Evolutionary conservation across 495 filamentous ascomycete genomes (phyloP), one percentile per base, ranked within the genome.

Genomic region (Podospora pseudocomata): DNA sequence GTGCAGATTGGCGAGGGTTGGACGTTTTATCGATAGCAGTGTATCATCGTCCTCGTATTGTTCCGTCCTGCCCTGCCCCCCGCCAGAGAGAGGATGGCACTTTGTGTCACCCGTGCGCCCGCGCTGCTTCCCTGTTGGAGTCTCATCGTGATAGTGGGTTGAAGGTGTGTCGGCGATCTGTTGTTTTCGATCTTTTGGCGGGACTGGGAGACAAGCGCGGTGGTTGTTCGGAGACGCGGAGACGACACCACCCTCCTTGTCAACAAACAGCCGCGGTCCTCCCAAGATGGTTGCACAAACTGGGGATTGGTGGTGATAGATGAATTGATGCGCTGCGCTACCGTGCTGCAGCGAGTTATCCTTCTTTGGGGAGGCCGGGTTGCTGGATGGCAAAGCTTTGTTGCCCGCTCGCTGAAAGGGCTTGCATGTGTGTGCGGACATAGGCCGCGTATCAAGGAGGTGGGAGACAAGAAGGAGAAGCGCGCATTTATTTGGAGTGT

Each of bases 21-120:
- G 55, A 58, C 5, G 23, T 58, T 26, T 58, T 26, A 26, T 58
- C 55, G 55, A 58, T 58, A 58, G 55, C 55, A 26, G 23, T 58
- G 55, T 58, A 58, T 58, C 55, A 58, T 58, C 11, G 18, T 26
- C 55, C 55, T 58, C 55, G 55, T 58, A 58, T 58, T 58, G 55
- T 58, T 58, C 5, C 18, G n/a, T 58, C 5, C 55, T n/a, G 55
- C 23, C 18, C 18, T 32, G 30, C 3, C 30, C 30, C 30, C 30
- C 30, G 4, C 55, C 55, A 23, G n/a, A 1, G 23, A 32, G 30
- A 7, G 30, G 30, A 32, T 32, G 23, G 23, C 23, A 7, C 20
- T 49, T 49, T 49, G 9, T 49, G 9, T 58, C 18, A 58, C 55
- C 55, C 55, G 55, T 58, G 55, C 55, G 55, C 55, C 15, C 23